Evolutionary conservation across 2,329 filamentous ascomycete species (phyloP), one percentile per base, ranked within the genome.

Genomic region (Phoma herbarum): DNA sequence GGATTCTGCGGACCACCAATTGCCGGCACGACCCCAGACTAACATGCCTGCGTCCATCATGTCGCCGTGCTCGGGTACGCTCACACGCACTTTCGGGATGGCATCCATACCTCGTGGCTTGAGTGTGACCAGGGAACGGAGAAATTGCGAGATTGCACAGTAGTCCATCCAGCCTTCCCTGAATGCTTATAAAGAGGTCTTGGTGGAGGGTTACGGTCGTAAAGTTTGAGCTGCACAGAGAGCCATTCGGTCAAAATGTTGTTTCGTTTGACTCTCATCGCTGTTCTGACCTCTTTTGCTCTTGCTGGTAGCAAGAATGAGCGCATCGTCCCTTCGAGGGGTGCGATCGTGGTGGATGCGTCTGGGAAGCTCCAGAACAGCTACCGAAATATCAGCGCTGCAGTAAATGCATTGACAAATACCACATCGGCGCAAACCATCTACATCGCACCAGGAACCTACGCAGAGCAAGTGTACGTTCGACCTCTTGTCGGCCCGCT

Each of bases 401-500:
- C 65, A 22, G 60, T 69, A 16, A 46, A n/a, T 16, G 56, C 44
- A 8, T 51, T 69, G 8, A 45, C 49, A 2, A 65, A 69, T 39
- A 60, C 25, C 2, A 62, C 54, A 7, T 31, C 52, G 3, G 39
- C 61, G 0, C 63, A 69, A 18, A 62, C 60, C 9, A 86, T 89
- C 74, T 89, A 88, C 75, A 83, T 89, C 70, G 72, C 83, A 62
- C 70, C 80, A 2, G 85, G 85, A 5, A 84, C 81, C 31, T 88
- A 88, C 77, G 71, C 70, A 1, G 85, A 87, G 68, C 85, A 87
- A 66, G 84, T 87, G 26, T 81, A 81, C 61, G 78, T 88, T 37
- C 73, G 79, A 1, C 51, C 54, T 16, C 78, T 82, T 26, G 71
- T 66, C 4, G 82, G 82, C 1, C 74, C 79, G 43, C 78, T 87